Conservation (phyloP, 179 eudicot genomes). For the Beta macrorhiza region DNA sequence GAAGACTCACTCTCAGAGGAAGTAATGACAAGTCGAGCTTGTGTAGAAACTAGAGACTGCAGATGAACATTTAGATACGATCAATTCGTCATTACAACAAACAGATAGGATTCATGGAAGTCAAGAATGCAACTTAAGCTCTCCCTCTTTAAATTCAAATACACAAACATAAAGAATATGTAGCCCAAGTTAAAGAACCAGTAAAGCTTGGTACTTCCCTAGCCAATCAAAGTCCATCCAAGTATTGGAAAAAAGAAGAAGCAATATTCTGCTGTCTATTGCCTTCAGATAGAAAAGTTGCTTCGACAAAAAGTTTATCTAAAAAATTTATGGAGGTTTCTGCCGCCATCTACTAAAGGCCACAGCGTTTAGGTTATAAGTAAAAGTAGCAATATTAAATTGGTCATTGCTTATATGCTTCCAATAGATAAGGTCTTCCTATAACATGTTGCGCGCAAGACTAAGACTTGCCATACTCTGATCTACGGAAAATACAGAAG, state of each 20-base stretch:
- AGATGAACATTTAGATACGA: conserved; percentile 21
- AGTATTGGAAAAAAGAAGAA: neutral
- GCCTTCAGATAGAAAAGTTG: neutral
- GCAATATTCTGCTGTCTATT: neutral
- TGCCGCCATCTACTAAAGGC: neutral
- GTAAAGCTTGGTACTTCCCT: neutral
- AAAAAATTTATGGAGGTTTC: neutral
- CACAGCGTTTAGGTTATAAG: too few relatives aligned
- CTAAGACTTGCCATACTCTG: neutral
- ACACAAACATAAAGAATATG: neutral
- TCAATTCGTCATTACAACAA: neutral
- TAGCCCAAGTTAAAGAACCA: neutral
- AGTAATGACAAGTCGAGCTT: conserved; percentile 79
- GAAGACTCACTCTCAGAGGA: conserved; percentile 61
- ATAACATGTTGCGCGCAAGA: neutral
- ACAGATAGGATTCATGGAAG: neutral
- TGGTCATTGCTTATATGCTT: too few relatives aligned
- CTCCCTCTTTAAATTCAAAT: neutral
- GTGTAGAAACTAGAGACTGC: conserved; percentile 85
- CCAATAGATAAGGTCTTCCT: too few relatives aligned
- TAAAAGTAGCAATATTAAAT: too few relatives aligned
- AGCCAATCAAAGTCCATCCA: neutral
- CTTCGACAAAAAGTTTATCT: neutral
- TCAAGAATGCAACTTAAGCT: conserved; percentile 4
- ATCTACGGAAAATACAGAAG: neutral